These are phyloP conservation scores for Fistulinella cinereoalba DNA, from an alignment of 1,284 basidiomycete genomes.

Conservation along the genomic window DNA sequence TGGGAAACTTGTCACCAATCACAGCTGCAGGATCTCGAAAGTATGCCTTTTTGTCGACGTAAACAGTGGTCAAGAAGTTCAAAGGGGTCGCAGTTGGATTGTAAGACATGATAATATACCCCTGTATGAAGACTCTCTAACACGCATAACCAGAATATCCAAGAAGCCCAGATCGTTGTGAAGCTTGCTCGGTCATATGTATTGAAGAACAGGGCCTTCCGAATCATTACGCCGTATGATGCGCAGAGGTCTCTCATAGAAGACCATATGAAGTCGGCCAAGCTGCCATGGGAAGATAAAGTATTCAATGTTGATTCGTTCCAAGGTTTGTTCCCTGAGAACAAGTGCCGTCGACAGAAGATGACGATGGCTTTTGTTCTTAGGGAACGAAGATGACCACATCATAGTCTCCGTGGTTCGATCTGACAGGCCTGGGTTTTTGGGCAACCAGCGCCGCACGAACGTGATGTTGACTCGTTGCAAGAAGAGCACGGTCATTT, in stretches of 20 bases:
- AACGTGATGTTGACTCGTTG: slow-evolving; percentile 72
- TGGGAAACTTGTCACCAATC: slow-evolving; percentile 21
- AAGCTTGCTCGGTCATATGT: slow-evolving; percentile 19
- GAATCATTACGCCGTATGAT: slow-evolving; percentile 51
- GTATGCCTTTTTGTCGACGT: slow-evolving; percentile 32
- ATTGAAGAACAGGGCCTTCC: slow-evolving; percentile 12
- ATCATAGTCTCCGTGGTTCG: slow-evolving; percentile 64
- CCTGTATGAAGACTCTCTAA: background rate
- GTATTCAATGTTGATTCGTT: slow-evolving; percentile 66
- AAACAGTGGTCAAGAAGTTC: slow-evolving; percentile 22
- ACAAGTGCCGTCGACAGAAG: slow-evolving; percentile 20
- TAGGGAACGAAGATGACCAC: slow-evolving; percentile 42
- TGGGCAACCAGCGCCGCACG: slow-evolving; percentile 45
- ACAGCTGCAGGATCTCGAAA: slow-evolving; percentile 3
- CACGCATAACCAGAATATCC: slow-evolving; percentile 12
- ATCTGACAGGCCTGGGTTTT: slow-evolving; percentile 46
- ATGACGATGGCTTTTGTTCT: slow-evolving; percentile 12
- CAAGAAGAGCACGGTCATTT: slow-evolving; percentile 54
- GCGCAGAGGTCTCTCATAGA: slow-evolving; percentile 57
- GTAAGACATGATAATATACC: slow-evolving; percentile 13
- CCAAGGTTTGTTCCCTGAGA: slow-evolving; percentile 44
- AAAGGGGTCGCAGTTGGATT: slow-evolving; percentile 25
- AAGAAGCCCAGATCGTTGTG: slow-evolving; percentile 27
- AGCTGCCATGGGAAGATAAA: slow-evolving; percentile 51
- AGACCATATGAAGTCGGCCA: slow-evolving; percentile 39